Conservation (phyloP, 2,329 filamentous ascomycete genomes). For the Penicillium rolfsii region DNA sequence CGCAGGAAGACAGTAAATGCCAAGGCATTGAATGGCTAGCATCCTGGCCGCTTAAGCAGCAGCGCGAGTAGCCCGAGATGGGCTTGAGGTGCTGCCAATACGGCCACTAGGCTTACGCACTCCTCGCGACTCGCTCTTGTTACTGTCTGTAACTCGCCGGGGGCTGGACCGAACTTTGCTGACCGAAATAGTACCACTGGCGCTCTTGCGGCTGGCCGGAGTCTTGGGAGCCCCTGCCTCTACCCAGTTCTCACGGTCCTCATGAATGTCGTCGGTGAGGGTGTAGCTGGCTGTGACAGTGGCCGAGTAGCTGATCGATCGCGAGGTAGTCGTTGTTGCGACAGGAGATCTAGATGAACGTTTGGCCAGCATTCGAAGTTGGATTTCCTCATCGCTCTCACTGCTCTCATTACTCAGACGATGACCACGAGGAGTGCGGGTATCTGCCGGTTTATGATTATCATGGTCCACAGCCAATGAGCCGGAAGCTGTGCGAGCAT, state of each 20-base stretch:
- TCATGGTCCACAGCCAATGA: constrained; percentile 45
- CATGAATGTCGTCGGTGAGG: constrained; percentile 62
- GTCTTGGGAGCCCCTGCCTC: constrained; percentile 51
- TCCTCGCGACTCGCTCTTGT: constrained; percentile 42
- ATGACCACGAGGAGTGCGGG: constrained; percentile 55
- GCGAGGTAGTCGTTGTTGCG: constrained; percentile 63
- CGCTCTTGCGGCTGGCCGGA: constrained; percentile 60
- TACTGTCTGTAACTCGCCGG: constrained; percentile 43
- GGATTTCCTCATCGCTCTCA: constrained; percentile 82
- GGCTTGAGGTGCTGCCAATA: constrained; percentile 47
- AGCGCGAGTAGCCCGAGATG: constrained; percentile 30
- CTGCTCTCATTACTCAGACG: constrained; percentile 61
- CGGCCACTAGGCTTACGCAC: constrained; percentile 53
- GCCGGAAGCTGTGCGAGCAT: constrained; percentile 61
- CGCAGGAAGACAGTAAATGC: constrained; percentile 14
- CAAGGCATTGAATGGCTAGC: constrained; percentile 10
- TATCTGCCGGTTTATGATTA: constrained; percentile 30
- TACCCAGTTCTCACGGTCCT: constrained; percentile 71
- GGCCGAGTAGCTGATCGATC: constrained; percentile 75
- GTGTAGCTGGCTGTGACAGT: constrained; percentile 71
- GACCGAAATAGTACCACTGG: constrained; percentile 55
- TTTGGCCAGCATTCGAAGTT: constrained; percentile 73
- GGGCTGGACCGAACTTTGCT: constrained; percentile 67
- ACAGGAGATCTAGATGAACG: constrained; percentile 66
- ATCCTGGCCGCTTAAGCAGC: constrained; percentile 25